Base-by-base conservation (phyloP, 805 yeast genomes). In the Saccharomycopsis fibuligera region DNA sequence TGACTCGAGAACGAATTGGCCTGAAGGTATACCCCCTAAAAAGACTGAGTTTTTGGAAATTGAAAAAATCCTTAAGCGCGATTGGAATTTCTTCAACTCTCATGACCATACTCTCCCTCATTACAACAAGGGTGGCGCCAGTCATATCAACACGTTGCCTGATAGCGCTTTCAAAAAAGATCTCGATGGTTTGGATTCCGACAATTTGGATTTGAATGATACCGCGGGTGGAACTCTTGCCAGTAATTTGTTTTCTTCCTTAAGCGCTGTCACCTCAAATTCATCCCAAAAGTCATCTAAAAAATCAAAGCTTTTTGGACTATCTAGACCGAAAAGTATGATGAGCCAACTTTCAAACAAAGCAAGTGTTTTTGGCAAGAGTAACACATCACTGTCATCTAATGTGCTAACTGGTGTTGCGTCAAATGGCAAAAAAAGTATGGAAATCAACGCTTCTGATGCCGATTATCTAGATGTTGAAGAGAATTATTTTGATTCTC, bases 21-120 rank as follows among this genome's bases (percentile, higher is more conserved):
- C 97, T 2, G 97, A 93, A 60, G 99, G 99, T 2, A 90, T 91
- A 17, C 98, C 98, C 0, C 96, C 97, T 0, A 86, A 84, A 61
- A 80, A 81, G 56, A 69, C 70, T 16, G 84, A 80, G 12, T 81
- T 76, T 52, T 63, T 65, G 30, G 99, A 93, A 57, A 63, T 74
- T 21, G 76, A 75, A 53, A 84, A 77, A 45, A 61, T 90, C 22
- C 74, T 87, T 25, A 74, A 78, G 44, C 97, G 91, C 62, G 79
- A 85, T 4, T 93, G 99, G 99, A 93, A 96, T 0, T 88, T 93
- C 61, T 91, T 78, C 70, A 70, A 68, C 42, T 58, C 65, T 58
- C 58, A 58, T 42, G 70, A 73, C 10, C 72, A 66, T 39, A 48
- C 51, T 29, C 55, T 65, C 17, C 63, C 22, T 9, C 39, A 44